Evolutionary conservation across 1,284 basidiomycete species (phyloP), one percentile per base, ranked within the genome.

Genomic region (Heterobasidion irregulare): DNA sequence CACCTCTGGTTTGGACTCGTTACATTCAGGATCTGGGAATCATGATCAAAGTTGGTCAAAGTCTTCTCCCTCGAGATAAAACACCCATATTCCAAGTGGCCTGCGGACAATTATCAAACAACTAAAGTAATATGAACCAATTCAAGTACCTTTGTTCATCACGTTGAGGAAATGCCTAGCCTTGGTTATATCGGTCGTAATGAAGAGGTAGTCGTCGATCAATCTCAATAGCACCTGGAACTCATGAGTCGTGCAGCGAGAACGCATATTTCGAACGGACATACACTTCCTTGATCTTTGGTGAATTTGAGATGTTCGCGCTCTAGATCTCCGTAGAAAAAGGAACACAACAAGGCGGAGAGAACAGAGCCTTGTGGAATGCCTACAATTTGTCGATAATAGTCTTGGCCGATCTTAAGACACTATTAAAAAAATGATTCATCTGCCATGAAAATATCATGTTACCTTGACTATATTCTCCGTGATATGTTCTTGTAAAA

Each of bases 341-440:
- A 89, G 1, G 89, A 89, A 66, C 97, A 99, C 1, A 99, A 72
- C 34, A 98, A 66, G 1, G 90, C 84, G 6, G 94, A 97, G 33
- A 99, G 72, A 32, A 93, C 83, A 0, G 94, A 98, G 13, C 97
- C 97, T 68, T 99, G 97, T 0, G 97, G 94, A 34, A 99, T 98
- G 0, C 97, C 97, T 10, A 92, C 80, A 8, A 80, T 80, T 69
- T 99, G 97, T 2, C 89, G 82, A 66, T 89, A 95, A 66, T 90
- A 90, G 45, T 80, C 72, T 8, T 75, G 64, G 0, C 88, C 90
- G 57, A 94, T 92, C 90, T 93, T 61, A 46, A 18, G 16, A 53
- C 16, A 45, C 47, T 55, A 34, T 36, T 26, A 48, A 43, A 38
- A 36, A 45, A 33, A 5, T 9, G 18, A 53, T 8, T 35, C 12